Percentiles rank a stretch among this genome's conserved stretches.
Conservation (phyloP, 352 stramenopile genomes). For the Phytophthora palmivora region DNA sequence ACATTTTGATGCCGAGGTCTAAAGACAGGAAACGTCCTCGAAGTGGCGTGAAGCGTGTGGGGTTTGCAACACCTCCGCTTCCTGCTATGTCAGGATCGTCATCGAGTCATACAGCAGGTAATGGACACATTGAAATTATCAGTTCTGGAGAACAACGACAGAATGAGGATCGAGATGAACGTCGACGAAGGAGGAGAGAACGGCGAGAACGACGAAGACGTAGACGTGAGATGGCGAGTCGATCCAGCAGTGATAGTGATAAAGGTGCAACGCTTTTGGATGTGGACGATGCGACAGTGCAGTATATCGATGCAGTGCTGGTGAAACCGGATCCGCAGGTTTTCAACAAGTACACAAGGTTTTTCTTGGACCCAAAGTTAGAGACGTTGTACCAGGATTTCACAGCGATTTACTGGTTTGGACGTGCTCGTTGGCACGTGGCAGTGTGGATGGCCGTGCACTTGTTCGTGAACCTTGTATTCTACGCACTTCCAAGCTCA, state of each 20-base stretch:
- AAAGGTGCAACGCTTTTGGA: slow-evolving; percentile 44
- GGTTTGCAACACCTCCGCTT: slow-evolving; percentile 29
- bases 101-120: slow-evolving; percentile 14
- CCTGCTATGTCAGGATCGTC: slow-evolving; percentile 17
- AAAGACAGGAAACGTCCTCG: slow-evolving; percentile 35
- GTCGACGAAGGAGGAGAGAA: slow-evolving; percentile 28
- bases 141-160: slow-evolving; percentile 17
- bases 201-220: slow-evolving; percentile 30
- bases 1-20: slow-evolving; percentile 19
- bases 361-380: slow-evolving; percentile 79
- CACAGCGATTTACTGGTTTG: slow-evolving; percentile 85
- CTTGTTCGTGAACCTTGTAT: slow-evolving; percentile 70
- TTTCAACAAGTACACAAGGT: slow-evolving; percentile 82
- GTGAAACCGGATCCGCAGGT: slow-evolving; percentile 76
- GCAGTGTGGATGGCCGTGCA: slow-evolving; percentile 77
- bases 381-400: slow-evolving; percentile 89
- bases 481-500: slow-evolving; percentile 64
- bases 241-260: slow-evolving; percentile 24
- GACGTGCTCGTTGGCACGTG: slow-evolving; percentile 77
- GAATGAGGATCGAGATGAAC: slow-evolving; percentile 25
- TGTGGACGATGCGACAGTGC: slow-evolving; percentile 64
- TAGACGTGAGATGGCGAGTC: slow-evolving; percentile 25
- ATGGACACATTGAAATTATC: slow-evolving; percentile 20
- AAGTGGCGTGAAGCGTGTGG: slow-evolving; percentile 33
- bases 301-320: slow-evolving; percentile 79